These are phyloP conservation scores for Lipomyces spencermartinsiae DNA, from an alignment of 805 yeast species.

Conservation along the genomic window DNA sequence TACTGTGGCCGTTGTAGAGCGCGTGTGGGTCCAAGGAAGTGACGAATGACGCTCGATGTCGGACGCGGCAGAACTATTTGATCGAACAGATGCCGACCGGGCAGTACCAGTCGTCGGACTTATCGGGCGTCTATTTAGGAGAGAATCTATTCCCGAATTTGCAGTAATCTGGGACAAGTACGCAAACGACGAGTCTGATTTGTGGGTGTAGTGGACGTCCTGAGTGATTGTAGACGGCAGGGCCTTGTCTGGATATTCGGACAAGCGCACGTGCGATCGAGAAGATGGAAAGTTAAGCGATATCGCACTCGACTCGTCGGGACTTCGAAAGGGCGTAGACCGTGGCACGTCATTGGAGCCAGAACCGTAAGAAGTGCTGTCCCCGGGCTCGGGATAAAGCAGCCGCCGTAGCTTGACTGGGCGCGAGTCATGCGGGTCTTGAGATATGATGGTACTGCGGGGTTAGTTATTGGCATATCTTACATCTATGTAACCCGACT, in stretches of 20 bases:
- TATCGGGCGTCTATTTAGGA: neutral
- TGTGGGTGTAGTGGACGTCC: neutral
- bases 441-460: neutral
- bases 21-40: slow-evolving; percentile 18
- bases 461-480: neutral
- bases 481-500: neutral
- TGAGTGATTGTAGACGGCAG: neutral
- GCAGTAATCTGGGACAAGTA: neutral
- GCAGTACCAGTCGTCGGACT: neutral
- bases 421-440: neutral
- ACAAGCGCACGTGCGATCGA: neutral
- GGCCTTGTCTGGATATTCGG: neutral
- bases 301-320: neutral
- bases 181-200: neutral
- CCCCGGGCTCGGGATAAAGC: slow-evolving; percentile 1
- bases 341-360: neutral
- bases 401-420: slow-evolving; percentile 3
- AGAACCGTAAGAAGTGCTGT: neutral
- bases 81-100: neutral
- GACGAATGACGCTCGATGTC: neutral
- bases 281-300: neutral
- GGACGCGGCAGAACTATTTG: neutral
- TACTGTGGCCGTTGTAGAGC: slow-evolving; percentile 22
- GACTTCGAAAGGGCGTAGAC: neutral
- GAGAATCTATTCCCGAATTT: neutral